Evolutionary conservation across 768 basidiomycete genomes (phyloP).

Genomic region (Mycena rebaudengoi): DNA sequence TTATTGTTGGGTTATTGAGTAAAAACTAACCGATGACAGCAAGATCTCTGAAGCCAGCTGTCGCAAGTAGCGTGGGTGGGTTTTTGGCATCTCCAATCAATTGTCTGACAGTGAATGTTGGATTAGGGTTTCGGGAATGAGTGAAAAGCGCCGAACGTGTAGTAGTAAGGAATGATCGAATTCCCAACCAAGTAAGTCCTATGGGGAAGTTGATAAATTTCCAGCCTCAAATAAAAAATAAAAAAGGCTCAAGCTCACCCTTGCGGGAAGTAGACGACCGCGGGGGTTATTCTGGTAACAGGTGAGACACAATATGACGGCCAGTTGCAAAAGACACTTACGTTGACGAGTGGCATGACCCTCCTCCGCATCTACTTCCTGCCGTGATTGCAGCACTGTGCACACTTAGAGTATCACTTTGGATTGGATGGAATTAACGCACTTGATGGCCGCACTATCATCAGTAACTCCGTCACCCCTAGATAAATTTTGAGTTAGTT

Average conservation of each 20-base stretch:
- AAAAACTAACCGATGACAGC: constrained; percentile 74
- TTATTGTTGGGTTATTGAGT: neutral
- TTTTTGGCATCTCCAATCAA: constrained; percentile 77
- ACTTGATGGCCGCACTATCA: constrained; percentile 70
- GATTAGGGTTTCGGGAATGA: too few relatives aligned
- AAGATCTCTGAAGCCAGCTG: constrained; percentile 66
- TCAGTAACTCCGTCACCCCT: constrained; percentile 75
- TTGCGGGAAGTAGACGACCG: constrained; percentile 76
- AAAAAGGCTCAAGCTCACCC: constrained; percentile 57
- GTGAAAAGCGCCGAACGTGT: constrained; percentile 55
- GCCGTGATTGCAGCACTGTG: constrained; percentile 69
- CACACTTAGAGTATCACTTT: neutral
- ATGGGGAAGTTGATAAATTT: too few relatives aligned
- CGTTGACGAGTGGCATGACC: constrained; percentile 68
- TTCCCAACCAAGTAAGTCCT: constrained; percentile 75
- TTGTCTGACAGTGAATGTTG: too few relatives aligned
- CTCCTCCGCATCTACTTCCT: constrained; percentile 68
- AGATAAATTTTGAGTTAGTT: neutral
- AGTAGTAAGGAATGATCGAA: constrained; percentile 76
- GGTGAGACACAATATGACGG: neutral
- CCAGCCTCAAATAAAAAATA: too few relatives aligned
- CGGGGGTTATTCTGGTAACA: constrained; percentile 64
- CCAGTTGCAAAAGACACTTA: constrained; percentile 34
- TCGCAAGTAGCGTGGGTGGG: constrained; percentile 75
- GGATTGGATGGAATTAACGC: constrained; percentile 11